Percentiles rank a stretch among this genome's conserved stretches.
Conservation (phyloP, 2,329 filamentous ascomycete genomes). For the Plectosphaerella plurivora region DNA sequence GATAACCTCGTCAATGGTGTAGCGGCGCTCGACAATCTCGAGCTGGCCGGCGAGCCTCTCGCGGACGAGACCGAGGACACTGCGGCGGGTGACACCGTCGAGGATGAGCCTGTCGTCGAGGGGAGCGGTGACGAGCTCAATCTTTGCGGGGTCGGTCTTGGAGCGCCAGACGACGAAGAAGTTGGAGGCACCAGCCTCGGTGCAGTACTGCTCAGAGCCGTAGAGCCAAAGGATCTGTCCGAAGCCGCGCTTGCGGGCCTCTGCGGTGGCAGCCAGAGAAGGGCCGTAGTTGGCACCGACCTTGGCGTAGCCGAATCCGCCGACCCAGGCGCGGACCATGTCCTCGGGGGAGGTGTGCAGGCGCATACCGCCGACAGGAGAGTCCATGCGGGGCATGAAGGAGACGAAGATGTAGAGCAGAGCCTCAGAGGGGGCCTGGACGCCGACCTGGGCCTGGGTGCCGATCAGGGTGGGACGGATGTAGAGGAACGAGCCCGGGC, state of each 20-base stretch:
- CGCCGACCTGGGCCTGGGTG: conserved; percentile 73
- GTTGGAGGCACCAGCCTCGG: conserved; percentile 87
- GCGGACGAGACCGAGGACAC: conserved; percentile 69
- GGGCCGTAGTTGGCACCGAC: conserved; percentile 93
- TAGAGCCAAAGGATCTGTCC: conserved; percentile 95
- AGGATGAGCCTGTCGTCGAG: conserved; percentile 80
- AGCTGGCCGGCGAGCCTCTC: conserved; percentile 55
- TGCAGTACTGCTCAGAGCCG: conserved; percentile 70
- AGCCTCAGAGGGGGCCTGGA: conserved; percentile 76
- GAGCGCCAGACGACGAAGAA: conserved; percentile 82
- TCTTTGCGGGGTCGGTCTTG: conserved; percentile 47
- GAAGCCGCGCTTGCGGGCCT: conserved; percentile 69
- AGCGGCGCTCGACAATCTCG: conserved; percentile 76
- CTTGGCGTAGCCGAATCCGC: conserved; percentile 89
- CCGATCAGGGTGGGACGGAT: conserved; percentile 84
- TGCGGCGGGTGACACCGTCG: conserved; percentile 81
- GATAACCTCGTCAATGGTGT: conserved; percentile 74
- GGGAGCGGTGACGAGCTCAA: conserved; percentile 77
- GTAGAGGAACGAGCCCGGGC: conserved; percentile 72
- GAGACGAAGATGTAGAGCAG: conserved; percentile 77
- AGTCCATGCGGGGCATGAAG: conserved; percentile 55
- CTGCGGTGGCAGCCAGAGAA: conserved; percentile 69
- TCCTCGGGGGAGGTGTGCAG: conserved; percentile 77
- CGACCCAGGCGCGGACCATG: conserved; percentile 86
- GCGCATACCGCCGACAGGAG: conserved; percentile 55